Percentiles rank a stretch among this genome's conserved stretches.
Evolutionary conservation across 129 eudicot species (phyloP).

Genomic region (Smallanthus sonchifolius): DNA sequence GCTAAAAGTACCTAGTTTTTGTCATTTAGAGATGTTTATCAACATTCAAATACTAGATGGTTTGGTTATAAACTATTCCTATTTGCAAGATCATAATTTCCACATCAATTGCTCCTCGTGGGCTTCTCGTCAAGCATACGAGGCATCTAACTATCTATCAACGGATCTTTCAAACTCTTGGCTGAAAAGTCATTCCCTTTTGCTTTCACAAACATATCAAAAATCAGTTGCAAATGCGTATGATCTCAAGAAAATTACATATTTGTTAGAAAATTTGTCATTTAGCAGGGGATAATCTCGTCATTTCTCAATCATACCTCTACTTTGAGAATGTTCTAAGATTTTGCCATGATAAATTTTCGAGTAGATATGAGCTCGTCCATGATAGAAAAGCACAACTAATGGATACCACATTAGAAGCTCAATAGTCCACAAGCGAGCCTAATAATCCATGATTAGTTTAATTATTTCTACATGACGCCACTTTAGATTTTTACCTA

Average conservation of each 20-base stretch:
- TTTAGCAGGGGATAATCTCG: background rate
- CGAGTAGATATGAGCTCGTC: too few species aligned
- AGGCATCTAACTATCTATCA: conserved; percentile 29
- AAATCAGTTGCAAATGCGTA: background rate
- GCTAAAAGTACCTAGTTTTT: background rate
- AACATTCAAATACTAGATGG: conserved; percentile 7
- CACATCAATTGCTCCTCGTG: background rate
- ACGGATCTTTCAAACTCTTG: conserved; percentile 40
- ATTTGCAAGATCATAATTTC: background rate
- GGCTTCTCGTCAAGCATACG: background rate
- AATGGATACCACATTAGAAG: too few species aligned
- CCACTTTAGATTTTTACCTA: too few species aligned
- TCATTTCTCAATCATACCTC: conserved; percentile 38
- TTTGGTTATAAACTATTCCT: conserved; percentile 1
- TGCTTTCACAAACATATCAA: conserved; percentile 30
- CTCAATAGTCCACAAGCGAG: too few species aligned
- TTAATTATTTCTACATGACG: too few species aligned
- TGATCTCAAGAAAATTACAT: background rate
- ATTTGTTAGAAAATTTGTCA: background rate
- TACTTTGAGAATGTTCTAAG: conserved; percentile 48
- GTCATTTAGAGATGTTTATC: background rate
- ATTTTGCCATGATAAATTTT: conserved; percentile 45
- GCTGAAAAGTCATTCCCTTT: conserved; percentile 28
- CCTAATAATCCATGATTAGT: too few species aligned
- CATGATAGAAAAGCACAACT: too few species aligned